Evolutionary conservation across 1,139 yeast species (phyloP).

Genomic region (Diutina pseudorugosa): DNA sequence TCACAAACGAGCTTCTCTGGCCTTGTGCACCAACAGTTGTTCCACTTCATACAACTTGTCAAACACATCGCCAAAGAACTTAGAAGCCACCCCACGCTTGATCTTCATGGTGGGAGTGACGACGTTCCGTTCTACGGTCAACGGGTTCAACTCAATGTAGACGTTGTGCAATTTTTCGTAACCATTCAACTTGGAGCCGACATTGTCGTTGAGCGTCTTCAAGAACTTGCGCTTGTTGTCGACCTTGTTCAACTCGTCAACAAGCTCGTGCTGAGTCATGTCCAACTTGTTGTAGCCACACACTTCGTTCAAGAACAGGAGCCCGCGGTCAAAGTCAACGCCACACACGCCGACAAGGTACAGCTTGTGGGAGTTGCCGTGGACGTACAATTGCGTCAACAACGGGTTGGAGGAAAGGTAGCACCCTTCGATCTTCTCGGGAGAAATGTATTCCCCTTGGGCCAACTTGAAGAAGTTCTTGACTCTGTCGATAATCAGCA

Average conservation of each 20-base stretch:
- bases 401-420: slow-evolving; percentile 9
- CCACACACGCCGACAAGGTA: slow-evolving; percentile 10
- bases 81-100: slow-evolving; percentile 25
- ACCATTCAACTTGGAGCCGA: slow-evolving; percentile 16
- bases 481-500: slow-evolving; percentile 10
- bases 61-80: slow-evolving; percentile 16
- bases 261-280: slow-evolving; percentile 3
- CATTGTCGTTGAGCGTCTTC: slow-evolving; percentile 17
- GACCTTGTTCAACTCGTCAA: slow-evolving; percentile 13
- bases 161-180: slow-evolving; percentile 28
- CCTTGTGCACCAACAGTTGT: slow-evolving; percentile 1
- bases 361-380: slow-evolving; percentile 9
- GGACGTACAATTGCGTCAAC: slow-evolving; percentile 9
- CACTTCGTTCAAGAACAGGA: slow-evolving; percentile 6
- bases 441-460: slow-evolving; percentile 11
- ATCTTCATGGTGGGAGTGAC: slow-evolving; percentile 32
- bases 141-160: slow-evolving; percentile 24
- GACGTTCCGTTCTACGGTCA: slow-evolving; percentile 24
- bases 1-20: neutral
- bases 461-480: slow-evolving; percentile 12
- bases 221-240: slow-evolving; percentile 17
- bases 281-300: slow-evolving; percentile 7
- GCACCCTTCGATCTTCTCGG: slow-evolving; percentile 10
- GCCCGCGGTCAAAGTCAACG: slow-evolving; percentile 8
- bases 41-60: slow-evolving; percentile 12